Evolutionary conservation across 805 yeast genomes (phyloP).

Genomic region (Henningerozyma blattae): DNA sequence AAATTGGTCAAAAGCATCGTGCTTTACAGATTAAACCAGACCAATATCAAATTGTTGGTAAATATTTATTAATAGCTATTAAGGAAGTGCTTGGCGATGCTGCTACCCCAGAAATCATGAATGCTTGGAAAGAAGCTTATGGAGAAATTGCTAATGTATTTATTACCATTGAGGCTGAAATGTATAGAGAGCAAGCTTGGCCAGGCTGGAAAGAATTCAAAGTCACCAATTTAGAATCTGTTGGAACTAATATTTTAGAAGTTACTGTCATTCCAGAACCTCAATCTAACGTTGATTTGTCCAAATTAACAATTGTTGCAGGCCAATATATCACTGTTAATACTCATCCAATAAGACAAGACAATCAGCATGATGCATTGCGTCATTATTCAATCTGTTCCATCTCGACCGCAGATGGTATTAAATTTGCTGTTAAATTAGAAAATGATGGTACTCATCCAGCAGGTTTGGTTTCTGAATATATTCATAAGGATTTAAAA

Average conservation of each 20-base stretch:
- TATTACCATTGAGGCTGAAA: slow-evolving; percentile 39
- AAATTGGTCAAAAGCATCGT: slow-evolving; percentile 53
- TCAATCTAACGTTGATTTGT: slow-evolving; percentile 22
- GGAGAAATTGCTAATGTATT: slow-evolving; percentile 48
- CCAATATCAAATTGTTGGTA: slow-evolving; percentile 57
- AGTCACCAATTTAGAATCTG: slow-evolving; percentile 31
- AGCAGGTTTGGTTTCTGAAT: slow-evolving; percentile 38
- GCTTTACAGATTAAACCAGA: slow-evolving; percentile 51
- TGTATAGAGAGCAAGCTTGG: slow-evolving; percentile 45
- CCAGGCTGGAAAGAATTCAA: slow-evolving; percentile 42
- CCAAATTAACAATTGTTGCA: slow-evolving; percentile 19
- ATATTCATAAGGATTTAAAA: slow-evolving; percentile 34
- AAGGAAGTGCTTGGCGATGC: slow-evolving; percentile 40
- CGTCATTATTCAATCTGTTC: slow-evolving; percentile 52
- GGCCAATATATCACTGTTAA: slow-evolving; percentile 31
- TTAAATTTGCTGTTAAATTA: slow-evolving; percentile 47
- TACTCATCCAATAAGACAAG: slow-evolving; percentile 24
- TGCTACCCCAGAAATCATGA: slow-evolving; percentile 48
- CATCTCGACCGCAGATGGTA: slow-evolving; percentile 25
- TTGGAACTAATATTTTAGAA: slow-evolving; percentile 37
- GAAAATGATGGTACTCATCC: slow-evolving; percentile 17
- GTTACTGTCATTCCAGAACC: slow-evolving; percentile 38
- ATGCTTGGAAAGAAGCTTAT: slow-evolving; percentile 59
- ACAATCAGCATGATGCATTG: slow-evolving; percentile 30
- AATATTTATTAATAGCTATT: slow-evolving; percentile 42